phyloP scores from a whole-genome alignment of 1,139 yeast species.

The Scheffersomyces illinoinensis region DNA sequence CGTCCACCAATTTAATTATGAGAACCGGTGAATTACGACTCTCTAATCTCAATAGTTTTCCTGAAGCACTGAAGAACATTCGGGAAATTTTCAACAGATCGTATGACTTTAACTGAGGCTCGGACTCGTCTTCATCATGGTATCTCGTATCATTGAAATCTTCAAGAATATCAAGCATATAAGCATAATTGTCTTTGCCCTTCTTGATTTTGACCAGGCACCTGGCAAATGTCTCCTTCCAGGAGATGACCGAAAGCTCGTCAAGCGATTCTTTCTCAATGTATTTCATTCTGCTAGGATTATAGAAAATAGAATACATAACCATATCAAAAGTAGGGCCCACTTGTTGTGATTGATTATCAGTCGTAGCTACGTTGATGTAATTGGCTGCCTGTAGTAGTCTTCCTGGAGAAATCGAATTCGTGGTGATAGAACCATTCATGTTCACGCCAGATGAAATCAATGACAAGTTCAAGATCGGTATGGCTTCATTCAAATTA shows the following conservation, averaged over 20 bases:
- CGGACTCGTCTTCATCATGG: conserved; percentile 57
- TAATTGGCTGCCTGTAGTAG: conserved; percentile 63
- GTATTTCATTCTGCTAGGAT: conserved; percentile 48
- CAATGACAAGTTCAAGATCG: conserved; percentile 65
- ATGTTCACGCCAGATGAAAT: conserved; percentile 72
- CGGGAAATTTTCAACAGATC: conserved; percentile 49
- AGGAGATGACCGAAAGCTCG: conserved; percentile 47
- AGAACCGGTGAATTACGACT: conserved; percentile 69
- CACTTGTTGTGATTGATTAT: conserved; percentile 28
- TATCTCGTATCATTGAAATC: conserved; percentile 73
- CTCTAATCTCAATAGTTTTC: conserved; percentile 62
- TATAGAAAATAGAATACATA: conserved; percentile 65
- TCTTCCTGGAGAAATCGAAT: conserved; percentile 63
- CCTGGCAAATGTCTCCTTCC: conserved; percentile 76
- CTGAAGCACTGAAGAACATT: conserved; percentile 74
- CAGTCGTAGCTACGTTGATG: conserved; percentile 33
- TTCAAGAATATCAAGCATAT: conserved; percentile 53
- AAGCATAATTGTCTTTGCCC: conserved; percentile 30
- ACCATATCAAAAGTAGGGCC: conserved; percentile 67
- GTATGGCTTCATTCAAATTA: conserved; percentile 69
- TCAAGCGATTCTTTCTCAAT: conserved; percentile 26
- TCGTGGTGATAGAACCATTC: conserved; percentile 47
- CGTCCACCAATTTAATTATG: conserved; percentile 49
- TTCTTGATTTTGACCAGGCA: conserved; percentile 44
- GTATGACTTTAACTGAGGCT: conserved; percentile 31